Evolutionary conservation across 495 filamentous ascomycete species (phyloP).

Genomic region (Penicillium cinerascens): DNA sequence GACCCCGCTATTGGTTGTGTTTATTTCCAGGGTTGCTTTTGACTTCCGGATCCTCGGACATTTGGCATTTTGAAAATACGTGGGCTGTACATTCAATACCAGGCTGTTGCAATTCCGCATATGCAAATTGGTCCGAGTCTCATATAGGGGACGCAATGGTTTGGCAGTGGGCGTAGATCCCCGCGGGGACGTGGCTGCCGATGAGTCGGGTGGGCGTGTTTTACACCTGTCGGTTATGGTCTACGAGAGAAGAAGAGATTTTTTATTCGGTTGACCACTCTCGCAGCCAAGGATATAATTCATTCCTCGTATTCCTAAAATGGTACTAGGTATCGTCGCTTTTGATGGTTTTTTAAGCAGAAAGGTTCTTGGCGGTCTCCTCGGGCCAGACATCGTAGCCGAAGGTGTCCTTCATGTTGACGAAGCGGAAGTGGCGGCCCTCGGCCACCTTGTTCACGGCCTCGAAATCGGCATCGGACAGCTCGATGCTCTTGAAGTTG

Average conservation of each 20-base stretch:
- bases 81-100: neutral
- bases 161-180: conserved; percentile 5
- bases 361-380: conserved; percentile 41
- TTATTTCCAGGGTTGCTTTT: neutral
- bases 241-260: neutral
- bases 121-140: neutral
- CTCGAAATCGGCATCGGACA: conserved; percentile 53
- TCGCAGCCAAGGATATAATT: neutral
- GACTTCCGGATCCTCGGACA: neutral
- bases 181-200: conserved; percentile 3
- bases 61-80: neutral
- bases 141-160: conserved; percentile 1
- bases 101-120: neutral
- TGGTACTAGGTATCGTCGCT: conserved; percentile 1
- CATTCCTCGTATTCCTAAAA: conserved; percentile 4
- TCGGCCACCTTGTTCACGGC: conserved; percentile 59
- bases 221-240: no score
- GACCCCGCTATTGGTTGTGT: neutral
- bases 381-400: conserved; percentile 51
- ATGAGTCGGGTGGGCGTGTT: neutral
- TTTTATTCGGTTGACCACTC: neutral
- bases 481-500: conserved; percentile 61
- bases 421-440: conserved; percentile 63
- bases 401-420: conserved; percentile 77
- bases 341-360: conserved; percentile 22